Percentiles rank a stretch among this genome's conserved stretches.
Conservation (phyloP, 345 rosid genomes). For the Gossypium sturtianum region DNA sequence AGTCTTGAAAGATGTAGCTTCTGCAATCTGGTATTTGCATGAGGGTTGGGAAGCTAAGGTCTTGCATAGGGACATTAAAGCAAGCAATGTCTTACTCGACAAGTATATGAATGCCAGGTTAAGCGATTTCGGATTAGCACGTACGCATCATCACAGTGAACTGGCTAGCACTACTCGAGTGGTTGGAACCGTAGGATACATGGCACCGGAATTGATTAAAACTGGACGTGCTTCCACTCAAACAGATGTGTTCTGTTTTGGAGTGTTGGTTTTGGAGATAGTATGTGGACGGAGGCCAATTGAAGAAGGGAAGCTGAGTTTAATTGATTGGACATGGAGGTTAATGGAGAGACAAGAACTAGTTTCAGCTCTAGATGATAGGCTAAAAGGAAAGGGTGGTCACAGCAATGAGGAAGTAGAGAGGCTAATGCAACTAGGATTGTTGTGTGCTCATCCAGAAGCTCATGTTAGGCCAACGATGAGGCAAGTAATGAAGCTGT, state of each 20-base stretch:
- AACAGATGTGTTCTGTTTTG: constrained; percentile 43
- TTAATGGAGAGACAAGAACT: not conserved
- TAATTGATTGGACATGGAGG: constrained; percentile 23
- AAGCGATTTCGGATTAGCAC: constrained; percentile 27
- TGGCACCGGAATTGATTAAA: constrained; percentile 27
- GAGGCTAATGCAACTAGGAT: constrained; percentile 37
- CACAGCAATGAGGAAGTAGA: constrained; percentile 19
- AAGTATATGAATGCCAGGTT: constrained; percentile 28
- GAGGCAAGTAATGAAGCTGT: constrained; percentile 39
- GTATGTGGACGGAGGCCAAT: constrained; percentile 43
- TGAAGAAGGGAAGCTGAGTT: constrained; percentile 41
- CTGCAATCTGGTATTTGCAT: constrained; percentile 23
- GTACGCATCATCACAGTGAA: constrained; percentile 16
- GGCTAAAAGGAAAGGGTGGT: not conserved
- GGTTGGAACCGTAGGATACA: constrained; percentile 28
- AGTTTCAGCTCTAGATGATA: constrained; percentile 2
- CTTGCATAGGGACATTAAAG: constrained; percentile 31
- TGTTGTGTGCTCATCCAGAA: constrained; percentile 41
- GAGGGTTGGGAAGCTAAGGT: constrained; percentile 34
- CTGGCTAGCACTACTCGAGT: constrained; percentile 21
- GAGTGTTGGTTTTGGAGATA: constrained; percentile 40
- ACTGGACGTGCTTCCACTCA: constrained; percentile 42
- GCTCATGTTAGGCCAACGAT: constrained; percentile 37
- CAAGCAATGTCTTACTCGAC: constrained; percentile 32
- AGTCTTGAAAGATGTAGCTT: constrained; percentile 26